Conservation (phyloP, 345 rosid genomes). For the Populus tremula region DNA sequence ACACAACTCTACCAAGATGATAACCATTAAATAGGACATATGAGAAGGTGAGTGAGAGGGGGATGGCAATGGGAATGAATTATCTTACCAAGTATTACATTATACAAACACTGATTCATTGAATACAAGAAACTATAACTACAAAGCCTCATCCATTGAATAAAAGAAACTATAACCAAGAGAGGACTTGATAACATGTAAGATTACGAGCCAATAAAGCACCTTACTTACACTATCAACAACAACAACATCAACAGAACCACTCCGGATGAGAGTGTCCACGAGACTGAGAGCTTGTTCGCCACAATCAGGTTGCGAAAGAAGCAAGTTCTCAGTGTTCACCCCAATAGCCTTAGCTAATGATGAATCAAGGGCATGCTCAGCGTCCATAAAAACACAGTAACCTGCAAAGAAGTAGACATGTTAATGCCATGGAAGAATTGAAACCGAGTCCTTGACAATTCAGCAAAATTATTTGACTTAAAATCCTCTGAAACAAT, state of each 20-base stretch:
- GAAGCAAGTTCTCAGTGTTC: slow-evolving; percentile 83
- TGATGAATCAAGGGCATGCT: slow-evolving; percentile 96
- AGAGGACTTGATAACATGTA: not conserved
- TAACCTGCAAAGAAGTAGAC: slow-evolving; percentile 45
- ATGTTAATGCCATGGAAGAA: slow-evolving; percentile 8
- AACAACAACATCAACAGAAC: slow-evolving; percentile 91
- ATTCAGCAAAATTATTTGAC: not conserved
- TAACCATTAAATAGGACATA: not conserved
- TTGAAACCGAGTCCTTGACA: not conserved
- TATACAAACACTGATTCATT: not conserved
- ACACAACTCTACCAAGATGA: not conserved
- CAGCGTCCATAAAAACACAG: slow-evolving; percentile 94
- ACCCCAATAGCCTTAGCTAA: slow-evolving; percentile 86
- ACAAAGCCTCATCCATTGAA: not conserved
- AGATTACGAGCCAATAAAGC: slow-evolving; percentile 13
- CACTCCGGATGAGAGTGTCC: slow-evolving; percentile 85
- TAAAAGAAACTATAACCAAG: slow-evolving; percentile 3
- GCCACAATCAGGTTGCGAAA: slow-evolving; percentile 97
- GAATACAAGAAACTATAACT: not conserved
- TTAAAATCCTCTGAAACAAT: not conserved
- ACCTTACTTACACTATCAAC: slow-evolving; percentile 90
- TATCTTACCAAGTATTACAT: not conserved
- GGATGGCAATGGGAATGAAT: not conserved
- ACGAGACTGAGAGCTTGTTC: slow-evolving; percentile 98
- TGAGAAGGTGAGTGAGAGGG: no score